Conservation (phyloP, 2,329 filamentous ascomycete species). For the Trichoderma hamatum region DNA sequence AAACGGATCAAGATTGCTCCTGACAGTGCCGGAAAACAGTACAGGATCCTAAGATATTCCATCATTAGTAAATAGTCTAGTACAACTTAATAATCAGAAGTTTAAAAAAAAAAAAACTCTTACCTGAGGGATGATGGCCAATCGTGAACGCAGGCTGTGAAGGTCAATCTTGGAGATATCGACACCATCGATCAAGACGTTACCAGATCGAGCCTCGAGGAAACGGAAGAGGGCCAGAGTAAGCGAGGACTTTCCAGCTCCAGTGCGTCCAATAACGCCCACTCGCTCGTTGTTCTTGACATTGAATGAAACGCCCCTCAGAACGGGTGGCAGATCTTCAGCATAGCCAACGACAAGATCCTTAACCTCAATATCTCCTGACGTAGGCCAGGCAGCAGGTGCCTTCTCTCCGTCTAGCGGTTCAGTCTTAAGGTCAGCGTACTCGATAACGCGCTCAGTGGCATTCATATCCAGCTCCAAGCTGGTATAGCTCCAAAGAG, state of each 20-base stretch:
- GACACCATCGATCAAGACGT: conserved; percentile 70
- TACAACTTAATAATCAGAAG: background rate
- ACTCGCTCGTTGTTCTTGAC: conserved; percentile 69
- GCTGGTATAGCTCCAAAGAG: conserved; percentile 68
- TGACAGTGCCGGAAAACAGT: conserved; percentile 76
- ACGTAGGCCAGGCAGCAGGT: conserved; percentile 74
- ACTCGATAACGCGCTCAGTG: conserved; percentile 75
- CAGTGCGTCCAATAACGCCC: conserved; percentile 77
- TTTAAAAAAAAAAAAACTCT: conserved; percentile 8
- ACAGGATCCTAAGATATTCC: conserved; percentile 65
- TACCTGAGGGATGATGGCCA: conserved; percentile 76
- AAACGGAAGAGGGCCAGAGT: conserved; percentile 79
- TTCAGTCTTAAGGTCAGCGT: conserved; percentile 69
- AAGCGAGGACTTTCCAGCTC: conserved; percentile 76
- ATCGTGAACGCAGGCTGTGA: conserved; percentile 68
- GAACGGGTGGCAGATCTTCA: conserved; percentile 68
- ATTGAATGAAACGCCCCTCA: conserved; percentile 69
- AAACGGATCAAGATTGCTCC: conserved; percentile 78
- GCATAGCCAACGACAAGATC: conserved; percentile 75
- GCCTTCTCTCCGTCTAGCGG: conserved; percentile 62
- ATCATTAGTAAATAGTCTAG: conserved; percentile 3
- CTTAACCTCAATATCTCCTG: conserved; percentile 72
- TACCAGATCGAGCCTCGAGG: conserved; percentile 68
- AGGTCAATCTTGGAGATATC: conserved; percentile 74
- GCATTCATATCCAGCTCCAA: conserved; percentile 80